Conservation (phyloP, 208 protist species). For the Paratrypanosoma confusum region DNA sequence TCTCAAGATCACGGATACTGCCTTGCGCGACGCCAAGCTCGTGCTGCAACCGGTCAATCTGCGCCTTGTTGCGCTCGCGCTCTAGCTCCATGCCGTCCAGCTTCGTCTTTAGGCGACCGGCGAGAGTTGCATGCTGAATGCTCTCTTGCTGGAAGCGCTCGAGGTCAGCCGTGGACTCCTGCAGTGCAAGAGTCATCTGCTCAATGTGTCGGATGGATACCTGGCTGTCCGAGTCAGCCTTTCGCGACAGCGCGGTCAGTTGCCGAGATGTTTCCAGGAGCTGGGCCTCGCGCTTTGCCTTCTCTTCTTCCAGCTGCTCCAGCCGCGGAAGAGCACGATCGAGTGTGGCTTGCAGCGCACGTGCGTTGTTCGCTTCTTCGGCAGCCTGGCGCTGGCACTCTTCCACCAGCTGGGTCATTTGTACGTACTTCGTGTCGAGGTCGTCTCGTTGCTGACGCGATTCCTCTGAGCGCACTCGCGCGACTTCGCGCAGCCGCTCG, state of each 20-base stretch:
- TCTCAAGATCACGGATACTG: constrained; percentile 30
- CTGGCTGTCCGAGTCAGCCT: constrained; percentile 22
- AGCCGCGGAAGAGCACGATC: constrained; percentile 34
- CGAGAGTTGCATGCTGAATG: constrained; percentile 9
- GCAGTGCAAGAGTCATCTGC: constrained; percentile 23
- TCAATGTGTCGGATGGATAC: constrained; percentile 36
- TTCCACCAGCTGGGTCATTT: constrained; percentile 14
- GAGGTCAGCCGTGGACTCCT: constrained; percentile 27
- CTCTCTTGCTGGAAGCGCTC: constrained; percentile 24
- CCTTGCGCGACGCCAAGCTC: constrained; percentile 12
- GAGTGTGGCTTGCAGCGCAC: constrained; percentile 19
- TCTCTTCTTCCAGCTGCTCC: constrained; percentile 38
- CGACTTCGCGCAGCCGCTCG: constrained; percentile 12
- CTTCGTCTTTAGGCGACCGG: constrained; percentile 26
- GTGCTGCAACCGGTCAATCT: constrained; percentile 14
- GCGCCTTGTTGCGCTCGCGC: constrained; percentile 13
- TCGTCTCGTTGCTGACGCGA: constrained; percentile 14
- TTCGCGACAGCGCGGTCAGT: constrained; percentile 29
- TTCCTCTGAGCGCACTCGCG: constrained; percentile 12
- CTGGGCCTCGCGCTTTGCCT: constrained; percentile 29
- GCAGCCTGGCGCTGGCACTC: constrained; percentile 13
- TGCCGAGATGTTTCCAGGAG: constrained; percentile 51
- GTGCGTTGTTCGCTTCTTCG: constrained; percentile 18
- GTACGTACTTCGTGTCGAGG: constrained; percentile 11
- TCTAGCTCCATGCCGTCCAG: constrained; percentile 21